Percentiles rank a stretch among this genome's conserved stretches.
Evolutionary conservation across 169 alveolate species (phyloP).

Genomic region (Cryptosporidium tyzzeri): DNA sequence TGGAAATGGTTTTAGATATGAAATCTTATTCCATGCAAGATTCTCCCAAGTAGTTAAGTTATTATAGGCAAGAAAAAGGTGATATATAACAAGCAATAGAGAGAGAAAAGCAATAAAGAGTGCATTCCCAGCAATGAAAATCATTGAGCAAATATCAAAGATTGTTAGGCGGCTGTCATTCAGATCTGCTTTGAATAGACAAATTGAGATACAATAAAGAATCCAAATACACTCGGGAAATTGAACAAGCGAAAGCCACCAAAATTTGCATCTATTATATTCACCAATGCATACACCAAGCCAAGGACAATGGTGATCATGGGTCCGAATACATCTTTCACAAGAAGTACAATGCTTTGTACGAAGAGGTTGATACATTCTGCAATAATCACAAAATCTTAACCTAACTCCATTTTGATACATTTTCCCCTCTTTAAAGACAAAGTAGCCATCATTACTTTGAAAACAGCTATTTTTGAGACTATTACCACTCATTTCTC

Average conservation of each 20-base stretch:
- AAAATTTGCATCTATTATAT: conserved; percentile 79
- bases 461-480: conserved; percentile 38
- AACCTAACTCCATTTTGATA: conserved; percentile 72
- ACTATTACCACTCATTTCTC: background rate
- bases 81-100: conserved; percentile 68
- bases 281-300: conserved; percentile 88
- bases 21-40: conserved; percentile 77
- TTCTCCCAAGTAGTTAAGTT: conserved; percentile 81
- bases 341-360: conserved; percentile 89
- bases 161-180: conserved; percentile 27
- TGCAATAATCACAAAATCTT: conserved; percentile 85
- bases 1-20: conserved; percentile 77
- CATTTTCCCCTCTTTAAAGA: conserved; percentile 68
- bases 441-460: conserved; percentile 54
- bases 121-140: conserved; percentile 29
- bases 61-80: conserved; percentile 67
- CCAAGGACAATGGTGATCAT: conserved; percentile 94
- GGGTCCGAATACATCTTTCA: conserved; percentile 87
- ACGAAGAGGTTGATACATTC: conserved; percentile 85
- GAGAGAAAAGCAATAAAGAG: conserved; percentile 70
- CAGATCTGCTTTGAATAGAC: conserved; percentile 30
- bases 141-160: conserved; percentile 9
- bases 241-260: conserved; percentile 78
- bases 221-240: conserved; percentile 75
- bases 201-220: conserved; percentile 31